Evolutionary conservation across 306 rosid genomes (phyloP).

Genomic region (Potentilla sterilis): DNA sequence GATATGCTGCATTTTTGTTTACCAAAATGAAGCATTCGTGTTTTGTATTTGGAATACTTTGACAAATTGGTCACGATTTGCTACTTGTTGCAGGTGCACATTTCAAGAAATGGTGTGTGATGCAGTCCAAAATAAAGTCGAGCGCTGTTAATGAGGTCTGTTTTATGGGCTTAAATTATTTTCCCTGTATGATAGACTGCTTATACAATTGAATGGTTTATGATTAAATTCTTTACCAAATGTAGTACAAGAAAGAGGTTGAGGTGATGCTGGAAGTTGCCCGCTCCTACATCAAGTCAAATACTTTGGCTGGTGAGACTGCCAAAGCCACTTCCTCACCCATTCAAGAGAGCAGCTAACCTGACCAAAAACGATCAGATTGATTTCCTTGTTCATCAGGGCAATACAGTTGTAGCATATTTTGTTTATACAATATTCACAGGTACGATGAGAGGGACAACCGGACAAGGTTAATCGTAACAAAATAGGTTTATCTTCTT

Average conservation of each 20-base stretch:
- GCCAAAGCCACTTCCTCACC: slow-evolving; percentile 34
- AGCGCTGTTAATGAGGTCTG: slow-evolving; percentile 92
- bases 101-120: slow-evolving; percentile 96
- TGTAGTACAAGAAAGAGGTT: slow-evolving; percentile 93
- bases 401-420: neutral
- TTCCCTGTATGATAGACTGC: slow-evolving; percentile 7
- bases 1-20: neutral
- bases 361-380: slow-evolving; percentile 19
- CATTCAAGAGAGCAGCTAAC: slow-evolving; percentile 35
- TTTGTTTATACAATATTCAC: slow-evolving; percentile 17
- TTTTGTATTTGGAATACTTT: neutral
- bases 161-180: neutral
- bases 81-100: slow-evolving; percentile 66
- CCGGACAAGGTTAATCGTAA: slow-evolving; percentile 10
- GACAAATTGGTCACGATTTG: slow-evolving; percentile 19
- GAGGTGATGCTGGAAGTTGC: slow-evolving; percentile 76
- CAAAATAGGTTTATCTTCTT: slow-evolving; percentile 28
- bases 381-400: slow-evolving; percentile 23
- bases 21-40: neutral
- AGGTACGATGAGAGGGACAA: slow-evolving; percentile 7
- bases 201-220: slow-evolving; percentile 1
- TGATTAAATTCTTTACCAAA: slow-evolving; percentile 21
- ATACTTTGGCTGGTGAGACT: slow-evolving; percentile 28
- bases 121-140: slow-evolving; percentile 91
- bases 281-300: slow-evolving; percentile 45